phyloP scores from a whole-genome alignment of 768 basidiomycete species.

The Auriculariales sp. region DNA sequence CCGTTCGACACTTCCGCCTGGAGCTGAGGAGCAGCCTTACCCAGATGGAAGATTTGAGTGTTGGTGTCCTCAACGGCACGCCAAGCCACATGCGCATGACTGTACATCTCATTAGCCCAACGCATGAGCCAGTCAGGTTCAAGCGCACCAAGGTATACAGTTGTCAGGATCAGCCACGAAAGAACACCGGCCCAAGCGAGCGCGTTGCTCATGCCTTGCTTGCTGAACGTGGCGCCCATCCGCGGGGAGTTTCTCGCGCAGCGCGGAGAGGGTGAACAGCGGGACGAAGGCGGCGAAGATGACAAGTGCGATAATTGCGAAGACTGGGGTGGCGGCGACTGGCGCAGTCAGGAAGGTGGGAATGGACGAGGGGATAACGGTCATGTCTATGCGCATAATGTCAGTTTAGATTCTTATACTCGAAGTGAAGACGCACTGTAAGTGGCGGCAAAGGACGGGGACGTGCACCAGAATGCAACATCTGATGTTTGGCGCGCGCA shows the following conservation, averaged over 20 bases:
- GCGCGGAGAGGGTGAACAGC: slow-evolving; percentile 47
- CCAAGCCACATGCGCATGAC: too few relatives aligned
- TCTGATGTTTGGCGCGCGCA: slow-evolving; percentile 39
- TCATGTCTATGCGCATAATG: slow-evolving; percentile 33
- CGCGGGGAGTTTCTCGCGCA: slow-evolving; percentile 51
- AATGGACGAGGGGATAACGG: slow-evolving; percentile 40
- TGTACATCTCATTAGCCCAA: too few relatives aligned
- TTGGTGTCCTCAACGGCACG: slow-evolving; percentile 72
- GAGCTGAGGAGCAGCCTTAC: slow-evolving; percentile 39
- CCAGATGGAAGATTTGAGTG: slow-evolving; percentile 36
- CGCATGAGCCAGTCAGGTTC: slow-evolving; percentile 82
- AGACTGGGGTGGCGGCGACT: slow-evolving; percentile 41
- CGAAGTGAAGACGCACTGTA: slow-evolving; percentile 41
- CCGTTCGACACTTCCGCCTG: slow-evolving; percentile 52
- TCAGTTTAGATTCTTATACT: background rate
- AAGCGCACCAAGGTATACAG: slow-evolving; percentile 38
- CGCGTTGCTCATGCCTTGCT: slow-evolving; percentile 37
- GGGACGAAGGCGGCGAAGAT: slow-evolving; percentile 51
- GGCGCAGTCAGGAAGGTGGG: slow-evolving; percentile 48
- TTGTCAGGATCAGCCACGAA: slow-evolving; percentile 47
- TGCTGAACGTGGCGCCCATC: slow-evolving; percentile 33
- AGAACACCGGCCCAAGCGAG: slow-evolving; percentile 66
- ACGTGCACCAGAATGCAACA: slow-evolving; percentile 40
- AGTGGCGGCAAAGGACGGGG: slow-evolving; percentile 35
- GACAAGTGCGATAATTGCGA: slow-evolving; percentile 45